Percentiles rank a stretch among this genome's conserved stretches.
Conservation (phyloP, 2,329 filamentous ascomycete species). For the Cytospora piceicola region DNA sequence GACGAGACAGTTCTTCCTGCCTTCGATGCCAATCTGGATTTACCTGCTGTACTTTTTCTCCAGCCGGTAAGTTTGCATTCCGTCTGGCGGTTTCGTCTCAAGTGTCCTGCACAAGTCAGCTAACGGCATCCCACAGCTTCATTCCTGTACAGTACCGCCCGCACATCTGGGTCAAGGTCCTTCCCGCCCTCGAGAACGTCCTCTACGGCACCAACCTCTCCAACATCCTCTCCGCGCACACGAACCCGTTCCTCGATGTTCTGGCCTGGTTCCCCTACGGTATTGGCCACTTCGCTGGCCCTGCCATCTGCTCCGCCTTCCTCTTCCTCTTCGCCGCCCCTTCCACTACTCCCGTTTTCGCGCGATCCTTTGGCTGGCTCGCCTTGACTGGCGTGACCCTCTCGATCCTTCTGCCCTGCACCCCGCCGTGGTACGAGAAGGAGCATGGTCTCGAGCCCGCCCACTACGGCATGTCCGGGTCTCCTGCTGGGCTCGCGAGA, state of each 20-base stretch:
- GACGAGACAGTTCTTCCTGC: slow-evolving; percentile 88
- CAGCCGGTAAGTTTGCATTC: slow-evolving; percentile 70
- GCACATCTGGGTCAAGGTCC: slow-evolving; percentile 92
- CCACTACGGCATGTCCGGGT: slow-evolving; percentile 88
- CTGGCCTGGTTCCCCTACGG: slow-evolving; percentile 95
- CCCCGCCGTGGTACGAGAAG: slow-evolving; percentile 96
- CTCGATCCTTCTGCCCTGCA: slow-evolving; percentile 89
- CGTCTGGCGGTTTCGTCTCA: neutral
- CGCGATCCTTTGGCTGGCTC: slow-evolving; percentile 89
- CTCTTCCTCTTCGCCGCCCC: slow-evolving; percentile 91
- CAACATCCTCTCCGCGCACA: slow-evolving; percentile 91
- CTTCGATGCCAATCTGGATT: slow-evolving; percentile 80
- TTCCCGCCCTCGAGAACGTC: slow-evolving; percentile 94
- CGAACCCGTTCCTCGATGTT: slow-evolving; percentile 80
- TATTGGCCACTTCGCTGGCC: slow-evolving; percentile 85
- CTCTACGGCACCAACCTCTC: slow-evolving; percentile 94
- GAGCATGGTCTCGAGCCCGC: slow-evolving; percentile 87
- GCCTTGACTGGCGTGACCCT: slow-evolving; percentile 86
- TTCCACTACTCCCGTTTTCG: slow-evolving; percentile 81
- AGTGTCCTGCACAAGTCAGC: slow-evolving; percentile 10
- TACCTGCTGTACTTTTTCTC: slow-evolving; percentile 93
- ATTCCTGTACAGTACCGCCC: slow-evolving; percentile 87
- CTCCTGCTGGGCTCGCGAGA: slow-evolving; percentile 84
- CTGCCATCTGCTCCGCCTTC: slow-evolving; percentile 74
- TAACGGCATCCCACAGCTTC: slow-evolving; percentile 61